These are phyloP conservation scores for Quercus aquifolioides DNA, from an alignment of 306 rosid species.

Conservation along the genomic window DNA sequence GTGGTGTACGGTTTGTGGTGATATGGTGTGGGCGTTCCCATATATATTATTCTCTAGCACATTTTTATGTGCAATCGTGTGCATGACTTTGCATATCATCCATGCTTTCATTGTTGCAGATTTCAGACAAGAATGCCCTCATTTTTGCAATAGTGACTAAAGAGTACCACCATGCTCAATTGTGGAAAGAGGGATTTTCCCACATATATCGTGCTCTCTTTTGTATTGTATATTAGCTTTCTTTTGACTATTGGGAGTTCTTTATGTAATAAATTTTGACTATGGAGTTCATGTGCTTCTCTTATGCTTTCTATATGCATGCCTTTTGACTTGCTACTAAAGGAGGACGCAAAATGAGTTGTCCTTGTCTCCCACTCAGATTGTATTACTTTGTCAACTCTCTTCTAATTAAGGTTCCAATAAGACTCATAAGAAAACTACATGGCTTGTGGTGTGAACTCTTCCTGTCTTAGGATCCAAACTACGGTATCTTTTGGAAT, in stretches of 20 bases:
- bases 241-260: too few species aligned
- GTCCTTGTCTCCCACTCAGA: slow-evolving; percentile 52
- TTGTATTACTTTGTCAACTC: slow-evolving; percentile 30
- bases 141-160: background rate
- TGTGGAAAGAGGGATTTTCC: background rate
- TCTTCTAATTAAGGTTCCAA: slow-evolving; percentile 4
- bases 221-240: background rate
- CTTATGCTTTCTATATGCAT: slow-evolving; percentile 11
- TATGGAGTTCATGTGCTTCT: slow-evolving; percentile 12
- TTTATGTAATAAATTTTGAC: background rate
- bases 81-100: background rate
- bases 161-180: slow-evolving; percentile 10
- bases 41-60: background rate
- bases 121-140: slow-evolving; percentile 5
- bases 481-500: too few species aligned
- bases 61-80: background rate
- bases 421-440: background rate
- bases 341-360: slow-evolving; percentile 37
- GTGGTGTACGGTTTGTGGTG: slow-evolving; percentile 30
- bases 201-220: background rate
- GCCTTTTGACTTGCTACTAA: slow-evolving; percentile 49
- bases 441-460: too few species aligned
- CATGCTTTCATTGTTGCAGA: slow-evolving; percentile 6
- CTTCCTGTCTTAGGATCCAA: too few species aligned
- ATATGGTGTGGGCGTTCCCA: slow-evolving; percentile 21